Percentiles rank a stretch among this genome's conserved stretches.
phyloP scores from a whole-genome alignment of 257 asterid species.

The Solanum clarkiae region DNA sequence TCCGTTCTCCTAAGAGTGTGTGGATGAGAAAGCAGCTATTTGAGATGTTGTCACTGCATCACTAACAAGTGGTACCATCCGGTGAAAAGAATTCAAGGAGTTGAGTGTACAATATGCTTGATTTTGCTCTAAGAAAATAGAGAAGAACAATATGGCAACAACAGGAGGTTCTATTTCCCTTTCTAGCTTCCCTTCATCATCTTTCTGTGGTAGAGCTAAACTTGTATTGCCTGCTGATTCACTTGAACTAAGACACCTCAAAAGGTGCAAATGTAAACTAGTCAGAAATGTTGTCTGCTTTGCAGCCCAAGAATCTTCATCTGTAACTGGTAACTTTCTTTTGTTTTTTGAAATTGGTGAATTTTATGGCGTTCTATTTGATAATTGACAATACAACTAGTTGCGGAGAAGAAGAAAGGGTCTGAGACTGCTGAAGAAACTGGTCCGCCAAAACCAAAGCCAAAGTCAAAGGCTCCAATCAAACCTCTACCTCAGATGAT shows the following conservation, averaged over 20 bases:
- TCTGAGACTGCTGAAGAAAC: slow-evolving; percentile 3
- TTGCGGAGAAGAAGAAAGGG: slow-evolving; percentile 47
- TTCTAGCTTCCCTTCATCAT: slow-evolving; percentile 16
- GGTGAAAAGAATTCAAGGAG: not conserved
- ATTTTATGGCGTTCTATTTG: not conserved
- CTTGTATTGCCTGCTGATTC: not conserved
- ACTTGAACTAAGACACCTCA: not conserved
- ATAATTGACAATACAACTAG: slow-evolving; percentile 21
- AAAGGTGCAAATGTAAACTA: slow-evolving; percentile 1
- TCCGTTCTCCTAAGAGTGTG: slow-evolving; percentile 12
- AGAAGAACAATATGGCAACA: slow-evolving; percentile 5
- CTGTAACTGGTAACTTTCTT: slow-evolving; percentile 19
- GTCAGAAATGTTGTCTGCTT: slow-evolving; percentile 3
- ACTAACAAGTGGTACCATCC: not conserved
- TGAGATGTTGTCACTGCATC: not conserved
- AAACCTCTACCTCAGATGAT: slow-evolving; percentile 64
- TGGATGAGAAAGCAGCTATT: slow-evolving; percentile 17
- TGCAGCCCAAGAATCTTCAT: slow-evolving; percentile 24
- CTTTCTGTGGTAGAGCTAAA: slow-evolving; percentile 12
- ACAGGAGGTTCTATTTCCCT: slow-evolving; percentile 17
- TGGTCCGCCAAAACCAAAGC: slow-evolving; percentile 10
- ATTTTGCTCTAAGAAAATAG: not conserved
- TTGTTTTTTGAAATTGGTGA: not conserved
- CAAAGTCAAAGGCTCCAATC: slow-evolving; percentile 39
- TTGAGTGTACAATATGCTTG: not conserved